Conservation (phyloP, 2,329 filamentous ascomycete genomes). For the Botryotinia convoluta region DNA sequence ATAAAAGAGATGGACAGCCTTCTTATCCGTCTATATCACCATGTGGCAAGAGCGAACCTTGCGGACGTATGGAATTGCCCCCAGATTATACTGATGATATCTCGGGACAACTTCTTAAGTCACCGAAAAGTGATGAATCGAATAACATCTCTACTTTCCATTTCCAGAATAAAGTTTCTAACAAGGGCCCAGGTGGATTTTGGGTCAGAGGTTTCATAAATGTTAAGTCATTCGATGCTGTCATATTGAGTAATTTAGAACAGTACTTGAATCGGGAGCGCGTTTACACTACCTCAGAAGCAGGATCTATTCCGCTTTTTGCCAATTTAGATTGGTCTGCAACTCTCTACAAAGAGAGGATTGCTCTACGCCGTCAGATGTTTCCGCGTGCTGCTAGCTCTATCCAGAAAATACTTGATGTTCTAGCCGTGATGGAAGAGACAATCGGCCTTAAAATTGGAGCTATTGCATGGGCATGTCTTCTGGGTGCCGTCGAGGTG, state of each 20-base stretch:
- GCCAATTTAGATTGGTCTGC: neutral
- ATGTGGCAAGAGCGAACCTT: neutral
- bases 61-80: neutral
- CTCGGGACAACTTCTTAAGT: neutral
- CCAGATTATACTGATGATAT: neutral
- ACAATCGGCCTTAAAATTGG: conserved; percentile 16
- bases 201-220: neutral
- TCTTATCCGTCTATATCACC: neutral
- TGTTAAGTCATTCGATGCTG: neutral
- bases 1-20: neutral
- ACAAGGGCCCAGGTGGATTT: neutral
- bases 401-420: conserved; percentile 2
- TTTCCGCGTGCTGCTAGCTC: neutral
- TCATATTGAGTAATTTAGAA: neutral
- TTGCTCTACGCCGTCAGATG: neutral
- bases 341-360: neutral
- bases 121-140: neutral
- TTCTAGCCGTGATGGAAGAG: conserved; percentile 19
- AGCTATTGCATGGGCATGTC: conserved; percentile 17
- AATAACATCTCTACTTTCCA: neutral
- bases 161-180: neutral
- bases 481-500: conserved; percentile 4
- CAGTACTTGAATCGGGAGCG: neutral
- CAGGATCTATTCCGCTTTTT: neutral
- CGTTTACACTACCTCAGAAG: neutral